phyloP scores from a whole-genome alignment of 2,329 filamentous ascomycete species.

The Penicillium capsulatum region DNA sequence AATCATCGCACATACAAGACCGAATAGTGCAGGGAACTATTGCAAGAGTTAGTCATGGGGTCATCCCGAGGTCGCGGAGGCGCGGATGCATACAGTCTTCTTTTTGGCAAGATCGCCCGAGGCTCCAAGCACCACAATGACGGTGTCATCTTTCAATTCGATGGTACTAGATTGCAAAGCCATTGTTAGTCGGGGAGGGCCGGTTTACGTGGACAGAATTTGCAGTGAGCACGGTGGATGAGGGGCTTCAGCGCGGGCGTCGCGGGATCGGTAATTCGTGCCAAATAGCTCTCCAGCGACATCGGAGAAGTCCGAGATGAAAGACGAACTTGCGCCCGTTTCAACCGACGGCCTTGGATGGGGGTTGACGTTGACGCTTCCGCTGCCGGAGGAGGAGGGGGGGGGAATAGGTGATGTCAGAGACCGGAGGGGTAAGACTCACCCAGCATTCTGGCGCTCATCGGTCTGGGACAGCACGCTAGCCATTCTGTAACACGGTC shows the following conservation, averaged over 20 bases:
- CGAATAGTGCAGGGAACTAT: constrained; percentile 94
- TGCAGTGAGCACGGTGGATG: constrained; percentile 13
- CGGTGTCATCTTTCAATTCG: constrained; percentile 98
- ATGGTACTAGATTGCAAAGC: constrained; percentile 59
- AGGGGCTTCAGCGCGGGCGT: constrained; percentile 16
- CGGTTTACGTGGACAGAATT: constrained; percentile 13
- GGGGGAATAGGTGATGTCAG: constrained; percentile 38
- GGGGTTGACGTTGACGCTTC: constrained; percentile 5
- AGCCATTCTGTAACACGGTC: constrained; percentile 40
- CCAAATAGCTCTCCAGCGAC: not conserved
- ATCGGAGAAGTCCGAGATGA: not conserved
- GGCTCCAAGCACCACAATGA: constrained; percentile 92
- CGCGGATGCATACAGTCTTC: constrained; percentile 72
- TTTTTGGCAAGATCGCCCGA: constrained; percentile 99
- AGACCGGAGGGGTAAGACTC: constrained; percentile 36
- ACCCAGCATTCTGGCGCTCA: constrained; percentile 51
- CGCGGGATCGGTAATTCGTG: constrained; percentile 3
- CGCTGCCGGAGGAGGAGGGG: constrained; percentile 18
- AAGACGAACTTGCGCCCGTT: not conserved
- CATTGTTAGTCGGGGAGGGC: constrained; percentile 32
- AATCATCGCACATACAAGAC: constrained; percentile 66
- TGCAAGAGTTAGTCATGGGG: constrained; percentile 18
- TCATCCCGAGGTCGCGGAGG: not conserved
- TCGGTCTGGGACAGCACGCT: constrained; percentile 50
- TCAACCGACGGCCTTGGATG: not conserved